These are phyloP conservation scores for Verbascum thapsus DNA, from an alignment of 257 asterid genomes.

Conservation along the genomic window DNA sequence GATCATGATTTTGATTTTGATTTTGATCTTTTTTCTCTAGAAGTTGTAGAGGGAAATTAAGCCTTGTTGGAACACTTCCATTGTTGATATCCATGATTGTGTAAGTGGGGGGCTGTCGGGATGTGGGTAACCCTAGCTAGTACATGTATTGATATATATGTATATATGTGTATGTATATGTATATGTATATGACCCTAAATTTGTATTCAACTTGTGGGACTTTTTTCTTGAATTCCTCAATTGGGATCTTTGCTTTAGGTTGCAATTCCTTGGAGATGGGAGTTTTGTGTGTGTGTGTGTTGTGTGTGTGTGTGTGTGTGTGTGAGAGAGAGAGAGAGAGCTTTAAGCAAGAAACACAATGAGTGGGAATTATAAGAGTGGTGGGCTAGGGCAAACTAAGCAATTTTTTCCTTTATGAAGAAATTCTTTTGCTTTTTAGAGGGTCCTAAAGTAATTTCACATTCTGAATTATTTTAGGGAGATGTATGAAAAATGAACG, in stretches of 20 bases:
- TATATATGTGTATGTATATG: too few relatives aligned
- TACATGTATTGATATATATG: neutral
- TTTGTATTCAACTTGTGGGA: neutral
- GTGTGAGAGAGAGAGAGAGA: conserved; percentile 15
- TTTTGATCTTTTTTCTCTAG: conserved; percentile 29
- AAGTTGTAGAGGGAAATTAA: conserved; percentile 28
- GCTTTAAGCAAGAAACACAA: conserved; percentile 37
- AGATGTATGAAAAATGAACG: neutral
- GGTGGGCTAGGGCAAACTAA: conserved; percentile 41
- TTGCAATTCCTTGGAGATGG: conserved; percentile 34
- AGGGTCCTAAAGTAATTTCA: conserved; percentile 31
- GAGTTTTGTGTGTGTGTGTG: too few relatives aligned
- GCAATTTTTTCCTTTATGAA: conserved; percentile 33
- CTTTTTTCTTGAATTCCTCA: neutral
- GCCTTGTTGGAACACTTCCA: conserved; percentile 9
- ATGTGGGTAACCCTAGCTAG: neutral
- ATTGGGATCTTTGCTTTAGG: neutral
- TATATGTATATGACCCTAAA: too few relatives aligned
- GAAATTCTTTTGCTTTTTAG: conserved; percentile 25
- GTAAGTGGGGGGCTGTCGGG: neutral
- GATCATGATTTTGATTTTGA: too few relatives aligned
- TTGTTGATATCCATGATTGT: conserved; percentile 29
- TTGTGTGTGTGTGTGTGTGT: too few relatives aligned
- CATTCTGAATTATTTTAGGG: conserved; percentile 19
- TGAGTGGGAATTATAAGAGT: conserved; percentile 44